Conservation (phyloP, 805 yeast species). For the Zygoascus ofunaensis region DNA sequence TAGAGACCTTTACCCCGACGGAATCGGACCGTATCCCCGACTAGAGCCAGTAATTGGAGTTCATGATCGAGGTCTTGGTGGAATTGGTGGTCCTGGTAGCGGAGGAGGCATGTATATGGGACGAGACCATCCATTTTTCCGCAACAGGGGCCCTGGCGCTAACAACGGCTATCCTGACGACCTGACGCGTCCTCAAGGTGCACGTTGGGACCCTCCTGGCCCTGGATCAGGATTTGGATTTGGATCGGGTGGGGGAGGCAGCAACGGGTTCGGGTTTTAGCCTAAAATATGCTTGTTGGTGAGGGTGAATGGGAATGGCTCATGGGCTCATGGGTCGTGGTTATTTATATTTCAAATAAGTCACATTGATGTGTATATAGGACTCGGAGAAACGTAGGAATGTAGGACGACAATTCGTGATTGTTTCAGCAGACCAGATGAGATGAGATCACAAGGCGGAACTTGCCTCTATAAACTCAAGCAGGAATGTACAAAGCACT, state of each 20-base stretch:
- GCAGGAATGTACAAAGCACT: too few relatives aligned
- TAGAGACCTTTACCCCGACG: slow-evolving; percentile 33
- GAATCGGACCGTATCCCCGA: slow-evolving; percentile 29
- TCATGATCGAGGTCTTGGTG: slow-evolving; percentile 2
- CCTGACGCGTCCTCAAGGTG: slow-evolving; percentile 28
- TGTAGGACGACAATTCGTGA: too few relatives aligned
- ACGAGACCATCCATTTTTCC: slow-evolving; percentile 23
- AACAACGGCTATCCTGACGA: slow-evolving; percentile 15
- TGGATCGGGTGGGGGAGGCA: slow-evolving; percentile 16
- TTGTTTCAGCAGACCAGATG: too few relatives aligned
- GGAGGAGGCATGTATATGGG: slow-evolving; percentile 30
- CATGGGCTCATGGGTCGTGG: too few relatives aligned
- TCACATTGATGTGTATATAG: too few relatives aligned
- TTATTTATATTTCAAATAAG: too few relatives aligned
- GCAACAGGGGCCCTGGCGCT: slow-evolving; percentile 14
- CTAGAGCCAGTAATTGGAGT: slow-evolving; percentile 23
- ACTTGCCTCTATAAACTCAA: too few relatives aligned
- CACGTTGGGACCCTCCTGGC: slow-evolving; percentile 34
- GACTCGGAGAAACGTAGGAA: too few relatives aligned
- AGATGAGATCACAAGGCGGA: too few relatives aligned
- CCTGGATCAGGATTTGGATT: slow-evolving; percentile 25
- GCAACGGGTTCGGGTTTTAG: slow-evolving; percentile 9
- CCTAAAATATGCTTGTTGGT: too few relatives aligned
- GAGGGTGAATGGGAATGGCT: too few relatives aligned
- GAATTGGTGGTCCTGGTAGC: background rate